Percentiles rank a stretch among this genome's conserved stretches.
Conservation (phyloP, 2,329 filamentous ascomycete genomes). For the Alternaria brassicicola region DNA sequence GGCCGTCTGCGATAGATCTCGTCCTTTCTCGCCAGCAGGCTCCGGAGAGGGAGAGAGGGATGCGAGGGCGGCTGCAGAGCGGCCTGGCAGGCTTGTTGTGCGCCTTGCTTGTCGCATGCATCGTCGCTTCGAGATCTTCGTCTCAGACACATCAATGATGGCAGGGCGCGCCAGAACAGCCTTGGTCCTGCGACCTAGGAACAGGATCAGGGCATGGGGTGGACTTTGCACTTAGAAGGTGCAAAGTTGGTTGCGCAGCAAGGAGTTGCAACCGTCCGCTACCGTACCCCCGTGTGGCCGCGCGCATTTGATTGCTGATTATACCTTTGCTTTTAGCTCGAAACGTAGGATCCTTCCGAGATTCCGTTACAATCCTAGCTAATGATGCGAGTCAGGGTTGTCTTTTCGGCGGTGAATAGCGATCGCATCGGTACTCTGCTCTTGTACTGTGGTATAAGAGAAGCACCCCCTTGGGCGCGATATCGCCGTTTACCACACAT, state of each 20-base stretch:
- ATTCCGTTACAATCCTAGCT: constrained; percentile 15
- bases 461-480: constrained; percentile 23
- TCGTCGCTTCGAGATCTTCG: constrained; percentile 7
- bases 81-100: constrained; percentile 4
- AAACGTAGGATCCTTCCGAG: constrained; percentile 24
- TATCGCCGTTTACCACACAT: constrained; percentile 15
- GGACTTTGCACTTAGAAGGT: constrained; percentile 32
- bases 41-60: constrained; percentile 13
- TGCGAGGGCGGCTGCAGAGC: constrained; percentile 18
- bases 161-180: constrained; percentile 28
- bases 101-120: constrained; percentile 16
- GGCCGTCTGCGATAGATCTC: constrained; percentile 15
- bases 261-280: constrained; percentile 42
- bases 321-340: constrained; percentile 38
- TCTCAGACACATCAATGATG: constrained; percentile 17
- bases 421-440: constrained; percentile 11
- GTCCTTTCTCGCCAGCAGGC: constrained; percentile 3
- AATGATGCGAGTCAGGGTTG: constrained; percentile 38
- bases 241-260: constrained; percentile 38
- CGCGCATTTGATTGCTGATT: constrained; percentile 27
- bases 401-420: constrained; percentile 28
- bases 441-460: constrained; percentile 30
- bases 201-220: constrained; percentile 39
- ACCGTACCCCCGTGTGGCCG: constrained; percentile 33
- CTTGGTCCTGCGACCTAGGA: constrained; percentile 10